Evolutionary conservation across 805 yeast genomes (phyloP).

Genomic region (Yarrowia bubula): DNA sequence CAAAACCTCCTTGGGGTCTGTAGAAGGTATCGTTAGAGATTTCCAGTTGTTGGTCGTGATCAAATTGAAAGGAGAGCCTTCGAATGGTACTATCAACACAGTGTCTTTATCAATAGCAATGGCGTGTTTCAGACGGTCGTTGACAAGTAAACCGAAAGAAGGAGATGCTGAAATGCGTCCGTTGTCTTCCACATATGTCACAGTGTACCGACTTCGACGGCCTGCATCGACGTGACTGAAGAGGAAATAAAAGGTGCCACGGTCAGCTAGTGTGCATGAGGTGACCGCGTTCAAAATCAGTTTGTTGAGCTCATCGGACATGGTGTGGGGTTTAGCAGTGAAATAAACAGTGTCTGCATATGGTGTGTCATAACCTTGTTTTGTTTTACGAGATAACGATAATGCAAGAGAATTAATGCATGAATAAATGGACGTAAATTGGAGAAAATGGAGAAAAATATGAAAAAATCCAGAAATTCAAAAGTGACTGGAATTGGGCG

Average conservation of each 20-base stretch:
- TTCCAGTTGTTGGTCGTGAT: neutral
- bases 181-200: neutral
- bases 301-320: neutral
- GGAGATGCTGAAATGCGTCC: neutral
- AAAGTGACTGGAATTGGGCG: too few species aligned
- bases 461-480: too few species aligned
- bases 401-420: too few species aligned
- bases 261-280: neutral
- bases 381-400: too few species aligned
- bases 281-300: neutral
- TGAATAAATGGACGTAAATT: too few species aligned
- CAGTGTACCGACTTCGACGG: neutral
- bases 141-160: neutral
- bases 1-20: neutral
- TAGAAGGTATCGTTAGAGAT: neutral
- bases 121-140: neutral
- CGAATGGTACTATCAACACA: neutral
- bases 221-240: neutral
- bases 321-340: neutral
- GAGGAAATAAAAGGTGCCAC: neutral
- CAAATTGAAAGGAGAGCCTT: neutral
- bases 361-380: neutral
- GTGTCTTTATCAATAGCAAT: neutral
- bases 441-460: too few species aligned
- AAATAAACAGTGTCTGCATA: neutral